phyloP scores from a whole-genome alignment of 257 asterid genomes.

The Paraleonurus japonicus region DNA sequence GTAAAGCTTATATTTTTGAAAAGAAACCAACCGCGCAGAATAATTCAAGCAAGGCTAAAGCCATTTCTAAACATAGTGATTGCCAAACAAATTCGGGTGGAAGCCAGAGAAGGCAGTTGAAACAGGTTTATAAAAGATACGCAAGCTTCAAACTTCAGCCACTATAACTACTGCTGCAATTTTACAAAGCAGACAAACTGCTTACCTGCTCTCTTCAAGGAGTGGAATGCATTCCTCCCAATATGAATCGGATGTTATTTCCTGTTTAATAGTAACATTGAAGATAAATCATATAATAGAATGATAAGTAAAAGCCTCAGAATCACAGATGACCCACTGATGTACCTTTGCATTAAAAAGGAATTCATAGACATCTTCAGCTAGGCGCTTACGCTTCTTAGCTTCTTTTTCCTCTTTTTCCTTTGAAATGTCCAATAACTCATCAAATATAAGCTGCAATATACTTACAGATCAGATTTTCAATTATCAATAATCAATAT shows the following conservation, averaged over 20 bases:
- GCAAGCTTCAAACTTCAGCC: neutral
- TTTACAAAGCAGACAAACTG: slow-evolving; percentile 13
- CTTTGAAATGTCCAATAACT: slow-evolving; percentile 58
- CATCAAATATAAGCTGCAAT: slow-evolving; percentile 74
- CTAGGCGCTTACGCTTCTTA: slow-evolving; percentile 76
- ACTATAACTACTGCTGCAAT: slow-evolving; percentile 11
- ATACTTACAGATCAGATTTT: slow-evolving; percentile 26
- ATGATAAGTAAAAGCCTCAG: slow-evolving; percentile 3
- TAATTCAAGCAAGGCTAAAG: neutral
- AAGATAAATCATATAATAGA: slow-evolving; percentile 20
- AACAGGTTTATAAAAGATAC: neutral
- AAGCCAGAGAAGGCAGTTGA: neutral
- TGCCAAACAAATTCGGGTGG: slow-evolving; percentile 11
- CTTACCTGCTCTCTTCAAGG: slow-evolving; percentile 64
- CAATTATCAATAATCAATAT: neutral
- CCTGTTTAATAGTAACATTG: slow-evolving; percentile 43
- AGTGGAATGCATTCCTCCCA: slow-evolving; percentile 82
- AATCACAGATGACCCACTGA: slow-evolving; percentile 3
- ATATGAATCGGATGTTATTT: slow-evolving; percentile 62
- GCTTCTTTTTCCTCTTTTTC: slow-evolving; percentile 94
- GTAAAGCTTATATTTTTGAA: neutral
- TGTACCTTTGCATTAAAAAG: slow-evolving; percentile 64
- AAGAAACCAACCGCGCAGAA: neutral
- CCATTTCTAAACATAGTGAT: neutral
- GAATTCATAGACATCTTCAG: slow-evolving; percentile 61